Base-by-base conservation (phyloP, 2,329 filamentous ascomycete species). In the Colletotrichum sp. region DNA sequence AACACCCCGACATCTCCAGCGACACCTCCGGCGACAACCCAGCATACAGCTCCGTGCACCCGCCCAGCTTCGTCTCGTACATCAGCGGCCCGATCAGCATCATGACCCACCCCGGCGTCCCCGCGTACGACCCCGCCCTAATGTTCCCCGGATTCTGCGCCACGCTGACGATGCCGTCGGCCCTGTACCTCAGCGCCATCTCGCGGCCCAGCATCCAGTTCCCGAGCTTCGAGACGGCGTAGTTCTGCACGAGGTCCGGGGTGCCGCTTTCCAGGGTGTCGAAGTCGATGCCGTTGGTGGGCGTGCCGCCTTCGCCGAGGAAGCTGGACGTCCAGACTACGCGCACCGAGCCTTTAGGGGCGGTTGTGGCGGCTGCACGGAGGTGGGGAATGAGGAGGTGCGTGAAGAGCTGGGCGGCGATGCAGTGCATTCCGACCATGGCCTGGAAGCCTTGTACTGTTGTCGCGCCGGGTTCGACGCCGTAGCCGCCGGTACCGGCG, bases 1-100 rank as follows among this genome's bases (percentile, higher is more conserved):
- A 49, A 49, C 44, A n/a, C 44, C 44, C 44, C 0, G 18, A 49
- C 9, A 0, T 12, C 44, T 49, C 44, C 10, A 49, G 0, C 10
- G 18, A 12, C 10, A 49, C 44, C 44, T 49, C 44, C 18, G 18
- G 16, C 44, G 44, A 49, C 44, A 49, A 49, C 10, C 44, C 44
- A 0, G 44, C 44, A 21, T 49, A 49, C 18, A 49, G 44, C 39
- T 49, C 39, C 39, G 39, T 49, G 18, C 4, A 49, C 6, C 39
- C 18, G 18, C 39, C 39, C 39, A 49, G 18, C 18, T 49, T 49
- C 0, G 18, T 49, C 39, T 49, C 18, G 1, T 49, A 49, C 39
- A 49, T 49, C 39, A 49, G 18, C 39, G 18, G 39, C 0, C 18
- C 10, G 39, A 49, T 1, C 1, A 49, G 18, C 39, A 49, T 4